Evolutionary conservation across 257 asterid species (phyloP).

Genomic region (Fraxinus anomala): DNA sequence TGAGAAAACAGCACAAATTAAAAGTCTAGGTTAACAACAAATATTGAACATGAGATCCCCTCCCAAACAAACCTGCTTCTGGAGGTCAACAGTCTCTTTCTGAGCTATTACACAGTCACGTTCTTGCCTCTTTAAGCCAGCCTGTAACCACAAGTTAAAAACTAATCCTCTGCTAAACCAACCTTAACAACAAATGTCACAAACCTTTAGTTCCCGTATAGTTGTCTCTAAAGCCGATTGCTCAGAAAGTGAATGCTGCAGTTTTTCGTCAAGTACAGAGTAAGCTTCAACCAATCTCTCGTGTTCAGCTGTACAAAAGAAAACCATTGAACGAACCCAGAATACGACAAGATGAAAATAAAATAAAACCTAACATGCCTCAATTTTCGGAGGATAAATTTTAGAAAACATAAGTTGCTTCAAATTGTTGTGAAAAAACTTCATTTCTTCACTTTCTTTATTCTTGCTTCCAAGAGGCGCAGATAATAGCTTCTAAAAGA

Average conservation of each 20-base stretch:
- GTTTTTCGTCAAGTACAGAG: constrained; percentile 62
- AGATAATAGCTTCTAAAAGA: constrained; percentile 9
- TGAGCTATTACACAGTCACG: constrained; percentile 73
- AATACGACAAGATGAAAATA: background rate
- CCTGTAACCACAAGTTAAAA: constrained; percentile 39
- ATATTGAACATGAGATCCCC: background rate
- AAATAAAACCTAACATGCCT: background rate
- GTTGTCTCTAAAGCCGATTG: constrained; percentile 57
- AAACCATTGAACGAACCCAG: constrained; percentile 12
- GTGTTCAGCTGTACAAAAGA: constrained; percentile 68
- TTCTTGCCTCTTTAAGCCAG: constrained; percentile 72
- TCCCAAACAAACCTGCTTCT: constrained; percentile 62
- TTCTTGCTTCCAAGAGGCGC: constrained; percentile 1
- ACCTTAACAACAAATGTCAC: constrained; percentile 9
- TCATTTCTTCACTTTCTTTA: background rate
- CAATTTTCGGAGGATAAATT: background rate
- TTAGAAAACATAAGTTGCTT: background rate
- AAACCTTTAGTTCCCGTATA: constrained; percentile 76
- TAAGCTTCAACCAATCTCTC: constrained; percentile 74
- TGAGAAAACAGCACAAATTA: background rate
- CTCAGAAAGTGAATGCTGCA: constrained; percentile 67
- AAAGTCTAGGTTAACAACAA: background rate
- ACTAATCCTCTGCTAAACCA: constrained; percentile 3
- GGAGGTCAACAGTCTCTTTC: constrained; percentile 75
- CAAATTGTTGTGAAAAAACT: background rate